Evolutionary conservation across 139 green algal species (phyloP).

Genomic region (Asterochloris erici): DNA sequence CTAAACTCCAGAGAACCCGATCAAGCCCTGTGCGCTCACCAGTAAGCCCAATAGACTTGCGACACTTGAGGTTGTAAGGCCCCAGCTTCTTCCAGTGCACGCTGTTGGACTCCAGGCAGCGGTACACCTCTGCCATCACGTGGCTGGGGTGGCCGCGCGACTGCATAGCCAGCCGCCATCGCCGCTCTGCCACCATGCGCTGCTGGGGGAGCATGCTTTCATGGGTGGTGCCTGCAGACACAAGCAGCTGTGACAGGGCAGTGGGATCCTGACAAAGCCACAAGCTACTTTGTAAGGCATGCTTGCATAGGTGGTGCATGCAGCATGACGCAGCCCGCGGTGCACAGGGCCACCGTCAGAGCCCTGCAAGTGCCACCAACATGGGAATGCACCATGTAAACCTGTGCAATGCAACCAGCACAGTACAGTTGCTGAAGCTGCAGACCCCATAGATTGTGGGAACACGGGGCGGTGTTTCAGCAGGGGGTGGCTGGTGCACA

Average conservation of each 20-base stretch:
- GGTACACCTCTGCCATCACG: slow-evolving; percentile 83
- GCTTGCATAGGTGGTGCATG: too few relatives aligned
- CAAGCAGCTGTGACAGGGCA: too few relatives aligned
- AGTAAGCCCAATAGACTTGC: slow-evolving; percentile 34
- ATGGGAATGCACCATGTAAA: too few relatives aligned
- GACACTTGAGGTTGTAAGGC: slow-evolving; percentile 93
- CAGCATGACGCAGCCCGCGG: too few relatives aligned
- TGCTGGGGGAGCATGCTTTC: slow-evolving; percentile 13
- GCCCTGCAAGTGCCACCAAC: too few relatives aligned
- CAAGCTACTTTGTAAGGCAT: too few relatives aligned
- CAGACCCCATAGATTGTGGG: background rate
- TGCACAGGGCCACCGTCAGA: too few relatives aligned
- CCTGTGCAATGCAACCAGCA: too few relatives aligned
- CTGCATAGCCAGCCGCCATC: slow-evolving; percentile 79
- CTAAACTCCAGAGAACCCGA: too few relatives aligned
- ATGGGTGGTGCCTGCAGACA: too few relatives aligned
- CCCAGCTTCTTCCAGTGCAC: slow-evolving; percentile 91
- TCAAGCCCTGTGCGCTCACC: background rate
- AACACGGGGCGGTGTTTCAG: background rate
- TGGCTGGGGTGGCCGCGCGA: slow-evolving; percentile 68
- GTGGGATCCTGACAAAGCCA: too few relatives aligned
- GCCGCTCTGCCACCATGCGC: slow-evolving; percentile 83
- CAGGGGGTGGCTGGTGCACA: background rate
- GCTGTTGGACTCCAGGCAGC: slow-evolving; percentile 35
- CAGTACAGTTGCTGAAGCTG: too few relatives aligned